Evolutionary conservation across 1,284 basidiomycete genomes (phyloP).

Genomic region (Fomitopsis pinicola): DNA sequence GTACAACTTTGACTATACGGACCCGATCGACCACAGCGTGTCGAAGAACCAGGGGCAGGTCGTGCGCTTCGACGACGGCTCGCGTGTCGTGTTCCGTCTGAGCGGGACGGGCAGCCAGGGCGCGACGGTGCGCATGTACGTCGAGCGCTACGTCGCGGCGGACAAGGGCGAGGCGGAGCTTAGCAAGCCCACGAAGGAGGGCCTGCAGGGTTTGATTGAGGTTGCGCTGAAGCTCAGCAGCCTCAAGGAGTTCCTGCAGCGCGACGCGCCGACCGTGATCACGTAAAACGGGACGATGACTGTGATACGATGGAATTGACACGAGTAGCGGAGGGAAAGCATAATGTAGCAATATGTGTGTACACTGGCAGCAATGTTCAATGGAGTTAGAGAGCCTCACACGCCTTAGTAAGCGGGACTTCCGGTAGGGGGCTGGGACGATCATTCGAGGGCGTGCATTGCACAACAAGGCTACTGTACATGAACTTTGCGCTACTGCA

Average conservation of each 20-base stretch:
- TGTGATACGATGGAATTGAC: background rate
- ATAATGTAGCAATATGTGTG: background rate
- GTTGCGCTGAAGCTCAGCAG: conserved; percentile 85
- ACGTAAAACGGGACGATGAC: conserved; percentile 48
- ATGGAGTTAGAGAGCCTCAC: background rate
- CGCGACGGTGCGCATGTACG: conserved; percentile 91
- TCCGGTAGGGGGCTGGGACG: too few species aligned
- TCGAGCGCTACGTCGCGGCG: conserved; percentile 85
- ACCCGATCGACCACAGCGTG: conserved; percentile 93
- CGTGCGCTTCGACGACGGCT: conserved; percentile 88
- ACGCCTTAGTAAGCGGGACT: too few species aligned
- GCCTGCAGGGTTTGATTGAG: conserved; percentile 93
- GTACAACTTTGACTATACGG: conserved; percentile 93
- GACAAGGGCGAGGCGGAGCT: conserved; percentile 75
- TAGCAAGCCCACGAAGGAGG: conserved; percentile 76
- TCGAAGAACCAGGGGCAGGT: conserved; percentile 96
- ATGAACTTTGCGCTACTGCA: too few species aligned
- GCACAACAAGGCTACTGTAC: too few species aligned
- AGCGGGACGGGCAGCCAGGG: conserved; percentile 95
- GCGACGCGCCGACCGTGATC: conserved; percentile 94
- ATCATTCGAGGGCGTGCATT: too few species aligned
- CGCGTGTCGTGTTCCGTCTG: conserved; percentile 91
- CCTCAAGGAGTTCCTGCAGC: conserved; percentile 81
- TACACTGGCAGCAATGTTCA: background rate
- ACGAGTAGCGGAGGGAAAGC: background rate